Conservation (phyloP, 495 filamentous ascomycete species). For the Xylaria flabelliformis region DNA sequence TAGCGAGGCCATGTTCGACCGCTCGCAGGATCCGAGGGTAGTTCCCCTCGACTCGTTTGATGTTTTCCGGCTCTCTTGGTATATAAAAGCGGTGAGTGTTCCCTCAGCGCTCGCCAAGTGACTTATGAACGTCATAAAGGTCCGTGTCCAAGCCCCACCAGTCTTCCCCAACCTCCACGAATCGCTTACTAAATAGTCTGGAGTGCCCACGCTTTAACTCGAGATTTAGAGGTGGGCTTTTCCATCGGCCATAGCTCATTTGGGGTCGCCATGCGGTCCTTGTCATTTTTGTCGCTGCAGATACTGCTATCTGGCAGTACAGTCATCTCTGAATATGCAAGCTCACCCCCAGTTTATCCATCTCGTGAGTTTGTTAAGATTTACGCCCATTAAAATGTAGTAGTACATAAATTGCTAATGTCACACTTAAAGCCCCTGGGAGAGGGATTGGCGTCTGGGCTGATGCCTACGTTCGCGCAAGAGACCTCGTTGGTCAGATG, state of each 20-base stretch:
- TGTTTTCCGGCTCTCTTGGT: neutral
- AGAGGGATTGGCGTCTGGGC: slow-evolving; percentile 55
- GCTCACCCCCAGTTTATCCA: slow-evolving; percentile 61
- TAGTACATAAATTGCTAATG: slow-evolving; percentile 13
- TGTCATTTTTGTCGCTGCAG: slow-evolving; percentile 11
- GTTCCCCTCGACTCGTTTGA: neutral
- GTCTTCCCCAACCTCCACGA: neutral
- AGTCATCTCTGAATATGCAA: slow-evolving; percentile 43
- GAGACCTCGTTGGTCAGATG: slow-evolving; percentile 45
- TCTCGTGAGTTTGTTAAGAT: slow-evolving; percentile 45
- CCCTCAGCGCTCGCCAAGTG: neutral
- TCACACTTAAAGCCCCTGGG: slow-evolving; percentile 47
- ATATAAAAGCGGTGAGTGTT: slow-evolving; percentile 2
- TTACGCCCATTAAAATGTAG: neutral
- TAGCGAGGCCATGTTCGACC: neutral
- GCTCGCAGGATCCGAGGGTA: neutral
- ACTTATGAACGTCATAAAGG: neutral
- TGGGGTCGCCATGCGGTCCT: slow-evolving; percentile 10
- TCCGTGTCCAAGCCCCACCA: neutral
- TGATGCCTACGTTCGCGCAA: slow-evolving; percentile 43
- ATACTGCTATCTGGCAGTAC: slow-evolving; percentile 12
- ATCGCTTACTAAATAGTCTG: neutral
- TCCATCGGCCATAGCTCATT: neutral
- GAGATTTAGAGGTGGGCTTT: neutral
- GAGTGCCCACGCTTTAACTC: neutral